phyloP scores from a whole-genome alignment of 257 asterid species.

The Striga asiatica region DNA sequence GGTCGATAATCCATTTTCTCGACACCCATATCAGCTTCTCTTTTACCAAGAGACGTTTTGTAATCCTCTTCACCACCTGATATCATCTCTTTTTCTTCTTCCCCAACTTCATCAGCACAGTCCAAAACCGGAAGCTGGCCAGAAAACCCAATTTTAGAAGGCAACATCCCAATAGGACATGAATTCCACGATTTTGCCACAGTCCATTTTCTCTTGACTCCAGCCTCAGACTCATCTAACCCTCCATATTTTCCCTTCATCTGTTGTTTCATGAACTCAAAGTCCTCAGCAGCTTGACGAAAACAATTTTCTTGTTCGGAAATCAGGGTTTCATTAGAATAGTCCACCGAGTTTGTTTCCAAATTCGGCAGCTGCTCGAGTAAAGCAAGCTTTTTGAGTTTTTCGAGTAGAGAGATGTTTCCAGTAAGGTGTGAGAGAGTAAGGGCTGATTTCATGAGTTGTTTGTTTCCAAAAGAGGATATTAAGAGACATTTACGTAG shows the following conservation, averaged over 20 bases:
- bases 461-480: conserved; percentile 34
- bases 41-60: conserved; percentile 26
- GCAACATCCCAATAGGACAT: conserved; percentile 80
- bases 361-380: conserved; percentile 11
- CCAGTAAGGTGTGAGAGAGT: conserved; percentile 42
- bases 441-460: conserved; percentile 32
- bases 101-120: conserved; percentile 14
- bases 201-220: conserved; percentile 32
- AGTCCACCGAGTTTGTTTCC: conserved; percentile 12
- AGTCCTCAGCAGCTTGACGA: conserved; percentile 37
- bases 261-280: conserved; percentile 25
- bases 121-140: conserved; percentile 51
- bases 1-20: conserved; percentile 19
- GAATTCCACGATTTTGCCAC: conserved; percentile 53
- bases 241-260: conserved; percentile 20
- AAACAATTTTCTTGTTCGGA: conserved; percentile 36
- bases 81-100: conserved; percentile 13
- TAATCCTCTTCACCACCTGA: conserved; percentile 12
- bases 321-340: conserved; percentile 18
- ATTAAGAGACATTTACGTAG: conserved; percentile 50
- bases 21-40: conserved; percentile 34
- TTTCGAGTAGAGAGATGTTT: conserved; percentile 34
- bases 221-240: conserved; percentile 1
- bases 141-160: conserved; percentile 46
- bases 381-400: conserved; percentile 46